phyloP scores from a whole-genome alignment of 192 early-diverging fungal species.

The Phlyctochytrium bullatum region DNA sequence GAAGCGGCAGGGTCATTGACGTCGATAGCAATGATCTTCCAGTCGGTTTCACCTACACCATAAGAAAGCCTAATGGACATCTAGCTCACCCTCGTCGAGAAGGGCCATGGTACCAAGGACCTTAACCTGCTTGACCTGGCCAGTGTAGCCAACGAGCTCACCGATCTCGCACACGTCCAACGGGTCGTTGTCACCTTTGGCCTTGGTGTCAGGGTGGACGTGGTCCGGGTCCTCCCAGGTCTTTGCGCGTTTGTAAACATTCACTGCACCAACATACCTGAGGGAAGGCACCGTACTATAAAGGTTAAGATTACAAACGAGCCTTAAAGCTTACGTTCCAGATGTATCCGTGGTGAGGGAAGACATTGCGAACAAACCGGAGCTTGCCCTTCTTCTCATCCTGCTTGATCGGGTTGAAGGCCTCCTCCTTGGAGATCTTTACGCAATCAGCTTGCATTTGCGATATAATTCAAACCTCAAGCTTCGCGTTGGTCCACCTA shows the following conservation, averaged over 20 bases:
- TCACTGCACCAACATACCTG: conserved; percentile 52
- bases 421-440: conserved; percentile 89
- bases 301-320: neutral
- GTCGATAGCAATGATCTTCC: conserved; percentile 99
- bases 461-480: conserved; percentile 61
- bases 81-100: conserved; percentile 79
- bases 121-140: conserved; percentile 99
- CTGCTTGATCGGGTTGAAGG: conserved; percentile 98
- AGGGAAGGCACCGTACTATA: conserved; percentile 89
- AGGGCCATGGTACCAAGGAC: conserved; percentile 97
- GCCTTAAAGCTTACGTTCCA: conserved; percentile 74
- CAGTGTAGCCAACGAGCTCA: conserved; percentile 84
- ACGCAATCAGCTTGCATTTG: neutral
- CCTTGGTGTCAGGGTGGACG: conserved; percentile 90
- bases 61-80: neutral
- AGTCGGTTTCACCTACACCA: conserved; percentile 82
- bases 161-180: conserved; percentile 98
- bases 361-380: conserved; percentile 96
- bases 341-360: conserved; percentile 99
- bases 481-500: conserved; percentile 98
- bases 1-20: conserved; percentile 94
- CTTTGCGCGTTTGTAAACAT: conserved; percentile 22
- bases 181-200: conserved; percentile 95
- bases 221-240: conserved; percentile 98
- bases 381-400: conserved; percentile 99